phyloP scores from a whole-genome alignment of 2,329 filamentous ascomycete genomes.

The Fusarium palustre region DNA sequence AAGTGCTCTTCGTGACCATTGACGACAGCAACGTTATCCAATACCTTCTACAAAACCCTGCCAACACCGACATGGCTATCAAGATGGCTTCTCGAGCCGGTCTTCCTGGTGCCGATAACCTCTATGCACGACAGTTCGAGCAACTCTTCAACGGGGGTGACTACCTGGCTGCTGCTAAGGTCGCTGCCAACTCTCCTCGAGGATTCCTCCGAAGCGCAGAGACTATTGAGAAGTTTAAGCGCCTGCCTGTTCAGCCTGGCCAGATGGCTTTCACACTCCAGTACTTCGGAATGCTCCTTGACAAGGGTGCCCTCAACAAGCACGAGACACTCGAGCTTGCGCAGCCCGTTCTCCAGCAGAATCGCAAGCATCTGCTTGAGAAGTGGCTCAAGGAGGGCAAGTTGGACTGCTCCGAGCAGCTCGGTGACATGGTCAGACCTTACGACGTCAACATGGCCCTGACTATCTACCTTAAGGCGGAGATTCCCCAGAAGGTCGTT shows the following conservation, averaged over 20 bases:
- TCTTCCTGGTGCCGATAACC: slow-evolving; percentile 90
- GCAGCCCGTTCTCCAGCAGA: slow-evolving; percentile 90
- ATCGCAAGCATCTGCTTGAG: slow-evolving; percentile 93
- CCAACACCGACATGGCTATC: slow-evolving; percentile 91
- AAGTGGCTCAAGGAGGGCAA: slow-evolving; percentile 99
- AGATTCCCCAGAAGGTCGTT: slow-evolving; percentile 92
- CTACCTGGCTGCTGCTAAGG: slow-evolving; percentile 90
- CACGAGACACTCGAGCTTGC: slow-evolving; percentile 95
- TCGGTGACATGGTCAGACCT: slow-evolving; percentile 91
- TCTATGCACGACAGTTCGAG: slow-evolving; percentile 94
- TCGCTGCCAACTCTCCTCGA: slow-evolving; percentile 94
- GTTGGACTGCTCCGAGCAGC: slow-evolving; percentile 93
- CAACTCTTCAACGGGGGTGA: slow-evolving; percentile 83
- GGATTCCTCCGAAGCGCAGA: slow-evolving; percentile 94
- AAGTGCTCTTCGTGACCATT: slow-evolving; percentile 93
- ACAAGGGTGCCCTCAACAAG: slow-evolving; percentile 92
- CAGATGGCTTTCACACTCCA: slow-evolving; percentile 95
- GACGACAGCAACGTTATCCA: slow-evolving; percentile 92
- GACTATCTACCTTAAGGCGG: slow-evolving; percentile 89
- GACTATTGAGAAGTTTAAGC: slow-evolving; percentile 97
- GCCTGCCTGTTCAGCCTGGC: slow-evolving; percentile 80
- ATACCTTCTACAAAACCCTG: slow-evolving; percentile 95
- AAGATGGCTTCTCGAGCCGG: slow-evolving; percentile 96
- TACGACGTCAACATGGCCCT: slow-evolving; percentile 92
- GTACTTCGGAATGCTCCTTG: slow-evolving; percentile 96